Evolutionary conservation across 345 rosid species (phyloP).

Genomic region (Eucalyptus caleyi): DNA sequence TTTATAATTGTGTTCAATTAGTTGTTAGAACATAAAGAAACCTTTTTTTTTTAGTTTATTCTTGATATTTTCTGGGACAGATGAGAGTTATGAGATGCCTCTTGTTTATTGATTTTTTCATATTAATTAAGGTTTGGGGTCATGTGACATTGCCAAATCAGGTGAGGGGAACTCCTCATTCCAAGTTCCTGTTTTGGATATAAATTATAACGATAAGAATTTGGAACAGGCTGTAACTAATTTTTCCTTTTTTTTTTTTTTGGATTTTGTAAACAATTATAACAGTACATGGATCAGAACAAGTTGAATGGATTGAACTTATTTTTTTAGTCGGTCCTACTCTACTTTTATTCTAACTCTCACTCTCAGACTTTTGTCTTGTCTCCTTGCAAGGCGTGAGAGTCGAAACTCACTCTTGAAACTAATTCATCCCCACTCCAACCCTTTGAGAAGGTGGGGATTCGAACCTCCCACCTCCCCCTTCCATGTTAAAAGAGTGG

Average conservation of each 20-base stretch:
- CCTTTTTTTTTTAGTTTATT: background rate
- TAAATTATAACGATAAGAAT: background rate
- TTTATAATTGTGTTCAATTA: background rate
- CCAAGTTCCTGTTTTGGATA: background rate
- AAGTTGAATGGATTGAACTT: background rate
- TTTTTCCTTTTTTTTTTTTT: background rate
- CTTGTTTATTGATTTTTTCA: background rate
- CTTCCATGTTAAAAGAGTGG: too few relatives aligned
- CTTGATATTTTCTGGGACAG: background rate
- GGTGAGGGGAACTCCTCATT: background rate
- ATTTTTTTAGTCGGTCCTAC: too few relatives aligned
- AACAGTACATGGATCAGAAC: background rate
- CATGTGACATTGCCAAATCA: background rate
- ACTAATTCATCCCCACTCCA: too few relatives aligned
- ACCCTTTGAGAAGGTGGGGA: rapidly evolving
- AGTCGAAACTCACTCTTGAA: too few relatives aligned
- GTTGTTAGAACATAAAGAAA: background rate
- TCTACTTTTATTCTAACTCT: too few relatives aligned
- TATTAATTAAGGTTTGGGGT: background rate
- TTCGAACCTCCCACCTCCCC: rapidly evolving
- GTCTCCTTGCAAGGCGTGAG: too few relatives aligned
- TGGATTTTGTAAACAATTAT: background rate
- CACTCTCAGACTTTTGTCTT: rapidly evolving
- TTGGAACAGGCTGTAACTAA: background rate
- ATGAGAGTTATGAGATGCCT: background rate